Conservation (phyloP, 2,329 filamentous ascomycete species). For the Curvularia sp. region DNA sequence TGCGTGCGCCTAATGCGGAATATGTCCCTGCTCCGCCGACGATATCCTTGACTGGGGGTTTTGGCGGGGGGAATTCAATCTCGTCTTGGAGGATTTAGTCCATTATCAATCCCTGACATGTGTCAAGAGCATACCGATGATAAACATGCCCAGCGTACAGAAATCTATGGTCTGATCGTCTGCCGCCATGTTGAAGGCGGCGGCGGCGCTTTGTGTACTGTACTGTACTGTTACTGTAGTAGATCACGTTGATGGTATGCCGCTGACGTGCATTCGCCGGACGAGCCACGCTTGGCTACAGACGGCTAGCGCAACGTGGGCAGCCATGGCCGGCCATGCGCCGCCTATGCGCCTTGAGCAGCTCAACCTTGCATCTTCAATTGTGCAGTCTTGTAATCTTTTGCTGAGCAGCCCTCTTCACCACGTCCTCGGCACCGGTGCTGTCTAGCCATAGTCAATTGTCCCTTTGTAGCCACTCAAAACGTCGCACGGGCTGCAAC, state of each 20-base stretch:
- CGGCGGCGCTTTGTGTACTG: not conserved
- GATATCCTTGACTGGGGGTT: conserved; percentile 73
- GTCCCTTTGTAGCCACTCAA: not conserved
- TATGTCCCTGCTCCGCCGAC: conserved; percentile 91
- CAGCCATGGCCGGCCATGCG: conserved; percentile 9
- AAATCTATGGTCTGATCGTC: conserved; percentile 57
- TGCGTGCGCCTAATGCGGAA: conserved; percentile 83
- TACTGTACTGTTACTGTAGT: no score
- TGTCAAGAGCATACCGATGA: conserved; percentile 59
- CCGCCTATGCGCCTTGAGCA: conserved; percentile 13
- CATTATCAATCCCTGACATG: conserved; percentile 3
- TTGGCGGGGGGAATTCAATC: conserved; percentile 81
- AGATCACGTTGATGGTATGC: not conserved
- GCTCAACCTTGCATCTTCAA: conserved; percentile 12
- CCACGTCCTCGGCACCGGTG: not conserved
- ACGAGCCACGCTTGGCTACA: conserved; percentile 23
- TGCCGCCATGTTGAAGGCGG: conserved; percentile 19
- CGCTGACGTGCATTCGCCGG: conserved; percentile 16
- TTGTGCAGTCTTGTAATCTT: conserved; percentile 8
- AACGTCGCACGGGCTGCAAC: conserved; percentile 32
- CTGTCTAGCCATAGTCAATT: not conserved
- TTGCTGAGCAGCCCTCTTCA: not conserved
- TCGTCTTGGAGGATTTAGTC: conserved; percentile 68
- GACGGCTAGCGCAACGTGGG: conserved; percentile 26
- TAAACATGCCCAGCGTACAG: conserved; percentile 69